Evolutionary conservation across 2,329 filamentous ascomycete genomes (phyloP), one percentile per base, ranked within the genome.

Genomic region (Trichoderma sp.): DNA sequence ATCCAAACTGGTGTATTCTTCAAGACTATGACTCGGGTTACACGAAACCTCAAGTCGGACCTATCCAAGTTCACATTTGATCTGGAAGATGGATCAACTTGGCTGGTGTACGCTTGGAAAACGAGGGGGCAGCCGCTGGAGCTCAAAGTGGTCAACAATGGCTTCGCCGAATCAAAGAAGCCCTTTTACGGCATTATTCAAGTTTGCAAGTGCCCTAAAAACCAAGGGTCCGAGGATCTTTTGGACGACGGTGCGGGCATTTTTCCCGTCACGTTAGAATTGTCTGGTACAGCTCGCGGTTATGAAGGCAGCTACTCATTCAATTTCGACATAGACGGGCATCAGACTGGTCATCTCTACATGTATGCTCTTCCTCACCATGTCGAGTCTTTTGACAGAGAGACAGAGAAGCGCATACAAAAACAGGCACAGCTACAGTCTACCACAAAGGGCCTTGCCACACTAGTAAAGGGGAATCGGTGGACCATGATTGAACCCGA

Each of bases 281-380:
- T 97, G 28, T 86, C 86, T 4, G 95, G 92, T 0, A 85, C 85
- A 4, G 85, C 86, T 1, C 79, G 81, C 54, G 88, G 86, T 1
- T 81, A 81, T 0, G 81, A 81, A 13, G 95, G 93, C 13, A 87
- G 83, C 1, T 99, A 98, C 77, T 87, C 81, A 0, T 87, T 98
- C 68, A 80, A 81, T 0, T 98, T 92, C 81, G 80, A 82, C n/a
- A 95, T 92, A 75, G 85, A 83, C 0, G 95, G 94, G 6, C 83
- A 88, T 43, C 76, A 83, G 18, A 78, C 81, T 7, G 82, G 86
- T 18, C 86, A 83, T 70, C 82, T 97, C 26, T 83, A 96, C 71
- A 96, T 97, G 90, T 97, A 91, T 77, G 92, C 92, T 18, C 82
- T 99, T 59, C 93, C 94, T 26, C 96, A 98, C 78, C 96, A 98